These are phyloP conservation scores for Pisolithus sp. DNA, from an alignment of 768 basidiomycete species.

Conservation along the genomic window DNA sequence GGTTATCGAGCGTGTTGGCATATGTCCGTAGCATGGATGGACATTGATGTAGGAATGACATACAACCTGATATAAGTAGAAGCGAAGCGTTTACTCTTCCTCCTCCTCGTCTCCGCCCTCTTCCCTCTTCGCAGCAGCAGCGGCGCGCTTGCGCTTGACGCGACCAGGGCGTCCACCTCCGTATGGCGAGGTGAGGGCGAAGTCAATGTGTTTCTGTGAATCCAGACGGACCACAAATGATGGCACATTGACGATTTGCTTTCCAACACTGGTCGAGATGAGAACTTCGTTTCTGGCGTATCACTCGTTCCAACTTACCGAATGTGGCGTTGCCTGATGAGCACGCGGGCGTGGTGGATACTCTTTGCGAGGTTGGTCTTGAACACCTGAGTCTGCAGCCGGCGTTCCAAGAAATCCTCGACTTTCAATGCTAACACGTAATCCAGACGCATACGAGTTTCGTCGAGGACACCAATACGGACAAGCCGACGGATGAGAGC, in stretches of 20 bases:
- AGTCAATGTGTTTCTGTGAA: constrained; percentile 99
- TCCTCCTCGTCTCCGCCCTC: constrained; percentile 88
- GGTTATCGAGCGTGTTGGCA: constrained; percentile 22
- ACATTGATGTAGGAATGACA: constrained; percentile 23
- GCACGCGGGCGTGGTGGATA: constrained; percentile 96
- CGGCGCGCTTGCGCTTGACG: constrained; percentile 97
- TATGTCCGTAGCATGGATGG: constrained; percentile 26
- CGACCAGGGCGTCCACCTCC: constrained; percentile 93
- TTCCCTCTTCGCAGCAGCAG: constrained; percentile 86
- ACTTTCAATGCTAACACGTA: constrained; percentile 99
- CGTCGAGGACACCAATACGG: constrained; percentile 99
- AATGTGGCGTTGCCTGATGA: constrained; percentile 98
- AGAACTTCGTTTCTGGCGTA: too few species aligned
- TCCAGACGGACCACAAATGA: constrained; percentile 99
- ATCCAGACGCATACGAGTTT: constrained; percentile 98
- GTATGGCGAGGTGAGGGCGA: constrained; percentile 92
- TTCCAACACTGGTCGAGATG: constrained; percentile 66
- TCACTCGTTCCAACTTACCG: constrained; percentile 48
- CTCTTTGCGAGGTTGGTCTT: constrained; percentile 96
- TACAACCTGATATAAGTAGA: constrained; percentile 21
- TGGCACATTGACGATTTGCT: constrained; percentile 98
- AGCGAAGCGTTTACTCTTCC: constrained; percentile 55
- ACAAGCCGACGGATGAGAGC: constrained; percentile 94
- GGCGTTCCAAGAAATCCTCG: constrained; percentile 99
- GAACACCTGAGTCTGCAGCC: constrained; percentile 99